phyloP scores from a whole-genome alignment of 177 flowering plant species.

The Tripterygium wilfordii region DNA sequence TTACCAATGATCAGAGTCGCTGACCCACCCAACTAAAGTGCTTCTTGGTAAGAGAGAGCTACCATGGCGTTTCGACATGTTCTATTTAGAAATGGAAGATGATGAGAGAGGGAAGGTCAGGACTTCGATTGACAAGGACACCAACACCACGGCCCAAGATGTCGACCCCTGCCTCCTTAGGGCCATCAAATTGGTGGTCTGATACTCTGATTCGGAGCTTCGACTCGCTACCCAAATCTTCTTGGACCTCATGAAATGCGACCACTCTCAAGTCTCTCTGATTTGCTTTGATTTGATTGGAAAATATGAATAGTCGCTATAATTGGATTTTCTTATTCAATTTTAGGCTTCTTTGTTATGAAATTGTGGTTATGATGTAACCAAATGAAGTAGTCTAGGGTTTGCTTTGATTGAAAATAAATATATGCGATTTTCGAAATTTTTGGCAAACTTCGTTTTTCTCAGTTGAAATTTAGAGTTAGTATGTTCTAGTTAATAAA shows the following conservation, averaged over 20 bases:
- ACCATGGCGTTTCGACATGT: too few species aligned
- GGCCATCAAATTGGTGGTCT: conserved; percentile 67
- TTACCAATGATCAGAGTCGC: too few species aligned
- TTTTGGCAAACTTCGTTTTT: too few species aligned
- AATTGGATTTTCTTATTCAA: too few species aligned
- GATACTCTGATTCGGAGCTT: conserved; percentile 74
- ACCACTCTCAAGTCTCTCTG: conserved; percentile 69
- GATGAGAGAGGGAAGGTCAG: conserved; percentile 35
- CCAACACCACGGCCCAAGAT: conserved; percentile 57
- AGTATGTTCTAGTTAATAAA: too few species aligned
- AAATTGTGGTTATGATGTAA: not conserved
- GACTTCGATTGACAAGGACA: conserved; percentile 70
- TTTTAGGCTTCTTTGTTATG: not conserved
- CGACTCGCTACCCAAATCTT: conserved; percentile 63
- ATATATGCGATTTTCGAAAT: too few species aligned
- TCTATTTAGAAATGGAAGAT: conserved; percentile 14
- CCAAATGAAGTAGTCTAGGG: too few species aligned
- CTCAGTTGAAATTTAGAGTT: too few species aligned
- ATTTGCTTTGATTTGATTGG: not conserved
- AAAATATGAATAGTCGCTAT: too few species aligned
- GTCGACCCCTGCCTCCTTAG: conserved; percentile 77
- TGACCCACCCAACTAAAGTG: too few species aligned
- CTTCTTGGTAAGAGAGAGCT: too few species aligned
- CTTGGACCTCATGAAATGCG: conserved; percentile 72
- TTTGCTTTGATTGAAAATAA: too few species aligned